These are phyloP conservation scores for Fusarium sp. DNA, from an alignment of 2,329 filamentous ascomycete species.

Conservation along the genomic window DNA sequence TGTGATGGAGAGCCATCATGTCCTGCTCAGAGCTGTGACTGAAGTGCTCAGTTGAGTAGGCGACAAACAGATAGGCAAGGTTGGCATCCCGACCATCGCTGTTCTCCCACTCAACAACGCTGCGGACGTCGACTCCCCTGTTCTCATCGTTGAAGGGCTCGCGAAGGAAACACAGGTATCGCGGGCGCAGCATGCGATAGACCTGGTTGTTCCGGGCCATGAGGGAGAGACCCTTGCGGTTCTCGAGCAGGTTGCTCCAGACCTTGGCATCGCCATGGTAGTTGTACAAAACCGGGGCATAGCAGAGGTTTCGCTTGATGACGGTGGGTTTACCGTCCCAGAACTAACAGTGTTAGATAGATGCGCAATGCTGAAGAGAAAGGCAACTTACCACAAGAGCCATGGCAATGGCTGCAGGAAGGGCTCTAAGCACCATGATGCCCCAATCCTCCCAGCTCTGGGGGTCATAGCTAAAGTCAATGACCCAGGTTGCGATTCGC, in stretches of 20 bases:
- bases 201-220: conserved; percentile 39
- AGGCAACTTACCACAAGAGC: conserved; percentile 33
- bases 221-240: conserved; percentile 36
- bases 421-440: conserved; percentile 39
- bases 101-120: conserved; percentile 40
- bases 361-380: neutral
- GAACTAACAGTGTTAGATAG: conserved; percentile 23
- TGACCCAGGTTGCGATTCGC: conserved; percentile 43
- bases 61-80: conserved; percentile 42
- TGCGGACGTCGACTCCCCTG: conserved; percentile 39
- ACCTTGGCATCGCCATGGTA: conserved; percentile 43
- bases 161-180: conserved; percentile 42
- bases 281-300: conserved; percentile 41
- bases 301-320: conserved; percentile 26
- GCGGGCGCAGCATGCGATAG: conserved; percentile 40
- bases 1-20: conserved; percentile 42
- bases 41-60: conserved; percentile 44
- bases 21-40: conserved; percentile 37
- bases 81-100: conserved; percentile 34
- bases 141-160: conserved; percentile 40
- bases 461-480: conserved; percentile 44
- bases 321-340: conserved; percentile 37
- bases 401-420: conserved; percentile 43
- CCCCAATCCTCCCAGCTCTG: conserved; percentile 43
- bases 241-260: conserved; percentile 45